phyloP scores from a whole-genome alignment of 176 grass and related monocot genomes.

The Carex cristatella region DNA sequence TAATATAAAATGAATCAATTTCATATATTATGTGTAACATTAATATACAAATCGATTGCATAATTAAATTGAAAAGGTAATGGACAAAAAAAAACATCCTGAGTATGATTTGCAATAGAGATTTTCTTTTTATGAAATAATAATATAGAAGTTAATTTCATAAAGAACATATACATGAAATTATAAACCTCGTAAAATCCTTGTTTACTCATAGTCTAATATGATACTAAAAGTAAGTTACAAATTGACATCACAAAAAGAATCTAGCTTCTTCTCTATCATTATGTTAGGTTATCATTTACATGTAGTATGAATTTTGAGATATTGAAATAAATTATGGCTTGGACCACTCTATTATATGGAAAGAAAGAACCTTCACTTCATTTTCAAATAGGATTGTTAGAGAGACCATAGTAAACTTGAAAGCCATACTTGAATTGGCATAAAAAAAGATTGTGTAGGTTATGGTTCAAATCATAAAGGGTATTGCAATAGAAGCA shows the following conservation, averaged over 20 bases:
- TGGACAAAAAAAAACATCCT: background rate
- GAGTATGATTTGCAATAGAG: background rate
- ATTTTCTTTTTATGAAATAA: background rate
- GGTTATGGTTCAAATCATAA: conserved; percentile 19
- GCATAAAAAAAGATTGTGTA: conserved; percentile 16
- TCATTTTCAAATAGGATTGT: conserved; percentile 6
- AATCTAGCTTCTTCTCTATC: background rate
- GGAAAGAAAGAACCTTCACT: conserved; percentile 5
- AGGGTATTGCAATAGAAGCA: conserved; percentile 1
- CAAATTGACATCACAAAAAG: background rate
- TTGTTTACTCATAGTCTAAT: background rate
- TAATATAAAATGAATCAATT: background rate
- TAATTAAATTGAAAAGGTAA: background rate
- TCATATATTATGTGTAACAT: background rate
- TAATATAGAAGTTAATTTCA: background rate
- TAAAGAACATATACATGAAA: background rate
- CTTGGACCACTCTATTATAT: conserved; percentile 8
- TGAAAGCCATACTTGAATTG: conserved; percentile 10
- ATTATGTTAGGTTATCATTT: conserved; percentile 10
- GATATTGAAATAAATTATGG: background rate
- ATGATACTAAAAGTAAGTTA: background rate
- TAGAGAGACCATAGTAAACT: conserved; percentile 6
- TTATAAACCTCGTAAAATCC: background rate
- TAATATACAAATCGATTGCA: background rate
- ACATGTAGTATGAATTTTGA: background rate